Conservation (phyloP, 805 yeast species). For the Saccharomycodes ludwigii region DNA sequence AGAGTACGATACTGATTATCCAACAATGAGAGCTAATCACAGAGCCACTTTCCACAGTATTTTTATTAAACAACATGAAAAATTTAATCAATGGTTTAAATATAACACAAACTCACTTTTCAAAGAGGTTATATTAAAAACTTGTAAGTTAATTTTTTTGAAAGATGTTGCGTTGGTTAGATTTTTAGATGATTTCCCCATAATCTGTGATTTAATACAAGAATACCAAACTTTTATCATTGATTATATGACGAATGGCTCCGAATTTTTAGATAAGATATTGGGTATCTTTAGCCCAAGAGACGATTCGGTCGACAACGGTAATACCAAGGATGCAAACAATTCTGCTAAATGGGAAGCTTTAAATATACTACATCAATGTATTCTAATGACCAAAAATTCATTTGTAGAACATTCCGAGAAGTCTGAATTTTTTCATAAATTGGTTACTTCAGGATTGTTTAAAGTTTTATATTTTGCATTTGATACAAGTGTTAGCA, state of each 20-base stretch:
- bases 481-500: no score
- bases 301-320: conserved; percentile 4
- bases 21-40: conserved; percentile 68
- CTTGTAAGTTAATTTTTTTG: conserved; percentile 31
- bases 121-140: conserved; percentile 10
- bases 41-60: conserved; percentile 33
- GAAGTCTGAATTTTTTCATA: conserved; percentile 50
- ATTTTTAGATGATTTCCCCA: conserved; percentile 64
- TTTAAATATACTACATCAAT: conserved; percentile 67
- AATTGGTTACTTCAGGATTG: conserved; percentile 55
- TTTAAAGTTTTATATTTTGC: conserved; percentile 64
- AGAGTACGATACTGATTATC: conserved; percentile 85
- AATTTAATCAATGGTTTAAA: conserved; percentile 14
- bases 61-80: conserved; percentile 8
- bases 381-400: conserved; percentile 60
- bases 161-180: conserved; percentile 82
- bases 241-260: conserved; percentile 20
- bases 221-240: conserved; percentile 23
- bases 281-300: conserved; percentile 40
- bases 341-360: conserved; percentile 47
- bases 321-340: conserved; percentile 6
- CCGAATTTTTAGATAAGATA: conserved; percentile 39
- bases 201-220: conserved; percentile 35
- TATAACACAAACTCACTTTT: conserved; percentile 18
- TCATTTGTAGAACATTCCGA: conserved; percentile 42